phyloP scores from a whole-genome alignment of 192 early-diverging fungal species.

The Coemansia sp. region DNA sequence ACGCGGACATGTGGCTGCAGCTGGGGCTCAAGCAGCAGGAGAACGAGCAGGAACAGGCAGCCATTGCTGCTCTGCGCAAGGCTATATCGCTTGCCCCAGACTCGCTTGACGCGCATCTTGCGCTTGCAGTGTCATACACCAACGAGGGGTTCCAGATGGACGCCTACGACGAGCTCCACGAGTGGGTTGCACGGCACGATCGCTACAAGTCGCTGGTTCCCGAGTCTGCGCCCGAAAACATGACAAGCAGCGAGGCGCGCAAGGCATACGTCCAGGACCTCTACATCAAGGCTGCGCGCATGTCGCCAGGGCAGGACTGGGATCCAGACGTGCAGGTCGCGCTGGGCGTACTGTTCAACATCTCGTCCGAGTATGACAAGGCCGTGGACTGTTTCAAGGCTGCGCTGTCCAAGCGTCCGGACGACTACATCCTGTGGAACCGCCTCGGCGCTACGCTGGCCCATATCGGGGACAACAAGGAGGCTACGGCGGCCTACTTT shows the following conservation, averaged over 20 bases:
- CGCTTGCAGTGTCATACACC: slow-evolving; percentile 86
- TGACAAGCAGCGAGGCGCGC: slow-evolving; percentile 37
- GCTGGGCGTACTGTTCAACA: slow-evolving; percentile 92
- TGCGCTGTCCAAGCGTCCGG: slow-evolving; percentile 75
- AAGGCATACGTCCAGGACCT: slow-evolving; percentile 69
- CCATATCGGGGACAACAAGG: slow-evolving; percentile 67
- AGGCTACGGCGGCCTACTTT: slow-evolving; percentile 91
- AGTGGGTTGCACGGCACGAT: slow-evolving; percentile 74
- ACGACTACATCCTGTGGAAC: slow-evolving; percentile 95
- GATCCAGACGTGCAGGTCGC: slow-evolving; percentile 93
- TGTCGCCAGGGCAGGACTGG: slow-evolving; percentile 47
- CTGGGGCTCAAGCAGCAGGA: slow-evolving; percentile 92
- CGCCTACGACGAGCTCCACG: slow-evolving; percentile 82
- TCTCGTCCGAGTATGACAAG: slow-evolving; percentile 88
- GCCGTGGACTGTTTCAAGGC: slow-evolving; percentile 96
- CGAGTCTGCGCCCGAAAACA: slow-evolving; percentile 30
- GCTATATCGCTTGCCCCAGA: slow-evolving; percentile 70
- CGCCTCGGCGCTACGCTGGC: slow-evolving; percentile 95
- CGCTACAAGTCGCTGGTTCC: slow-evolving; percentile 56
- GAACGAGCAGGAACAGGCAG: slow-evolving; percentile 89
- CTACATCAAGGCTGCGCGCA: slow-evolving; percentile 75
- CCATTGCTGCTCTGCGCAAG: slow-evolving; percentile 83
- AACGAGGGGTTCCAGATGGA: slow-evolving; percentile 84
- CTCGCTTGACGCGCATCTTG: slow-evolving; percentile 73
- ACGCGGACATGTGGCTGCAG: slow-evolving; percentile 78